Evolutionary conservation across 768 basidiomycete species (phyloP).

Genomic region (Serendipita sp.): DNA sequence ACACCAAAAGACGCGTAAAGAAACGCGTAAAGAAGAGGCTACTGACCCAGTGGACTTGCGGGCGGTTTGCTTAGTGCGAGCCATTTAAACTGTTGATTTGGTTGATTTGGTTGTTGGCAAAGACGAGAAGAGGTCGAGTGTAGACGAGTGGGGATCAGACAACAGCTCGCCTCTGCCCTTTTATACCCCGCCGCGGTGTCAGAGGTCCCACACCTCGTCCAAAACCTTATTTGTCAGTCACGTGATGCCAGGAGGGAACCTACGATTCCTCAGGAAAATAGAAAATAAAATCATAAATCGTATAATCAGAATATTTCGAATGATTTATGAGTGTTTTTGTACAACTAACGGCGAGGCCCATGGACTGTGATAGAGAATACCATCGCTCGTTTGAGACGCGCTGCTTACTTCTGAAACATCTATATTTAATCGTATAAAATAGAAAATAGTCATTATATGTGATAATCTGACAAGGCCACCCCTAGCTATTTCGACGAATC

Average conservation of each 20-base stretch:
- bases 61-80: conserved; percentile 6
- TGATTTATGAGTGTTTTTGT: background rate
- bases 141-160: background rate
- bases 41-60: conserved; percentile 3
- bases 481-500: no score
- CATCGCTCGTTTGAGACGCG: background rate
- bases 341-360: background rate
- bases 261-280: background rate
- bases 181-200: background rate
- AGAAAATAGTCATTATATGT: no score
- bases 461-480: no score
- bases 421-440: no score
- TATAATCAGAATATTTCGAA: background rate
- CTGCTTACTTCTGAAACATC: no score
- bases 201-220: background rate
- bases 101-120: background rate
- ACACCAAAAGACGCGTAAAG: no score
- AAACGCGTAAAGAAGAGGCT: background rate
- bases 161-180: background rate
- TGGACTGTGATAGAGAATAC: background rate
- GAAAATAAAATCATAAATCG: background rate
- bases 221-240: background rate
- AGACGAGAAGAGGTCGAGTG: background rate
- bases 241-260: background rate
- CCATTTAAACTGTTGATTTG: background rate